Evolutionary conservation across 306 rosid genomes (phyloP).

Genomic region (Malus orientalis): DNA sequence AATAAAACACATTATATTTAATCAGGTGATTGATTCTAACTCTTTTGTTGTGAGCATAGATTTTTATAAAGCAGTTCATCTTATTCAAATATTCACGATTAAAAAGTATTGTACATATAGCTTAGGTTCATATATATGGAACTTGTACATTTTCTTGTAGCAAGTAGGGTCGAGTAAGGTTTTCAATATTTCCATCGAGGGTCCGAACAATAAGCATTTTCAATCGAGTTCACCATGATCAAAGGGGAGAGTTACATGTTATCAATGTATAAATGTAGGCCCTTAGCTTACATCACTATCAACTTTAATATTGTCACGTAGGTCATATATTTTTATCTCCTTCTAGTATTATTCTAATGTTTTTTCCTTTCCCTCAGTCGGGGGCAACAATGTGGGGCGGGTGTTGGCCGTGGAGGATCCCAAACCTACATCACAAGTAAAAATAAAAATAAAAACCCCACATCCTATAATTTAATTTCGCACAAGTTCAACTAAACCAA

Average conservation of each 20-base stretch:
- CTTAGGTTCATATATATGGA: no score
- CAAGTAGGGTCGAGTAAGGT: not conserved
- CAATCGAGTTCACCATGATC: not conserved
- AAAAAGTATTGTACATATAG: not conserved
- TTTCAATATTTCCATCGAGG: not conserved
- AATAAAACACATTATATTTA: no score
- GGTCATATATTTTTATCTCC: not conserved
- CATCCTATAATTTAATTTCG: no score
- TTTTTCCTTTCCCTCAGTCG: not conserved
- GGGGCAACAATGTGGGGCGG: not conserved
- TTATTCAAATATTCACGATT: not conserved
- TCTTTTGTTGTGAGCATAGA: no score
- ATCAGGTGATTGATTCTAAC: no score
- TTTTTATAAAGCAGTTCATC: not conserved
- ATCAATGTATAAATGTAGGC: not conserved
- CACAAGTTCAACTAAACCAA: no score
- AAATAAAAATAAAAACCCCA: no score
- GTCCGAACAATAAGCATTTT: not conserved
- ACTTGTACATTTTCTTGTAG: not conserved
- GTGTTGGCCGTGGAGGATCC: no score
- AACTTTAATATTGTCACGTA: not conserved
- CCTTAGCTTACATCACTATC: not conserved
- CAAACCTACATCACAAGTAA: no score
- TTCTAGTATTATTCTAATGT: not conserved
- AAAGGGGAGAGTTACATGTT: not conserved